Evolutionary conservation across 495 filamentous ascomycete genomes (phyloP).

Genomic region (Trichoderma virens): DNA sequence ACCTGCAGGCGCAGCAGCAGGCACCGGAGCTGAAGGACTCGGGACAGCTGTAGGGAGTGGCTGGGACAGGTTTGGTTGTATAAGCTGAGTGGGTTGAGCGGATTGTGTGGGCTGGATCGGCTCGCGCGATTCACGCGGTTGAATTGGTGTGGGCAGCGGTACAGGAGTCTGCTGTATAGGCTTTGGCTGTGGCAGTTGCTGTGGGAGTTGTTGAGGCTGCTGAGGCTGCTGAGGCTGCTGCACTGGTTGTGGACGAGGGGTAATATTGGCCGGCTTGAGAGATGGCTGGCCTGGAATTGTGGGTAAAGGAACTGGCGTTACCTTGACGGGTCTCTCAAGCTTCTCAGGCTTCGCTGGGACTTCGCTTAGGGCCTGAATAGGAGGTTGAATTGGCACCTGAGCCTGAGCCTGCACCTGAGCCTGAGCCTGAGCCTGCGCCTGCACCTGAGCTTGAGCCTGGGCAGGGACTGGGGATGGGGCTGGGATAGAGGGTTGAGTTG

Average conservation of each 20-base stretch:
- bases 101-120: not conserved
- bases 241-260: slow-evolving; percentile 24
- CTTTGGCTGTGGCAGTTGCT: not conserved
- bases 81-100: not conserved
- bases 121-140: no score
- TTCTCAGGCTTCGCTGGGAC: not conserved
- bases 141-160: not conserved
- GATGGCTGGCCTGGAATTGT: not conserved
- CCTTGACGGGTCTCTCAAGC: not conserved
- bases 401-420: no score
- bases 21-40: not conserved
- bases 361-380: not conserved
- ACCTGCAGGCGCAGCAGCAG: not conserved
- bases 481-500: not conserved
- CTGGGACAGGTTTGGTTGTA: not conserved
- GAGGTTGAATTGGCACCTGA: not conserved
- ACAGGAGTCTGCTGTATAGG: not conserved
- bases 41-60: not conserved
- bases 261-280: slow-evolving; percentile 15
- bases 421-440: no score
- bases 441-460: no score
- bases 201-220: not conserved
- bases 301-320: not conserved
- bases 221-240: slow-evolving; percentile 22
- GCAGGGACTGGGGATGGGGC: no score